A percentile compares a stretch with the other conserved stretches of the same genome.
These are phyloP conservation scores for Lumnitzera littorea DNA, from an alignment of 345 rosid species.

Conservation along the genomic window DNA sequence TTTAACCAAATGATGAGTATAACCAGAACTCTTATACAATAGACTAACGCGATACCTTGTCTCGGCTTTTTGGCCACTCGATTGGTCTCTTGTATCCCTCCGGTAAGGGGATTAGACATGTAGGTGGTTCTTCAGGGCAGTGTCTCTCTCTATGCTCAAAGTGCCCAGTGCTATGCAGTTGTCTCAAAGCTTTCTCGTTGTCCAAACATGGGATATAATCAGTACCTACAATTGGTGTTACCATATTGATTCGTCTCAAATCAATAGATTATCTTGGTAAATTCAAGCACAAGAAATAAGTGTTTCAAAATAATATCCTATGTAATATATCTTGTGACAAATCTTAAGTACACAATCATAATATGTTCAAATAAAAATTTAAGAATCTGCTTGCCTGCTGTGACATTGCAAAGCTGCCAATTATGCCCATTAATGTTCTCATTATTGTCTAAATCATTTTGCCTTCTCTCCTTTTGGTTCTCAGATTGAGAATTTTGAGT, in stretches of 20 bases:
- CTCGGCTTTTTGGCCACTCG: slow-evolving; percentile 80
- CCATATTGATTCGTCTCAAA: no score
- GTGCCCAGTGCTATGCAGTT: slow-evolving; percentile 47
- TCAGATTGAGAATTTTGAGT: slow-evolving; percentile 68
- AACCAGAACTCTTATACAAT: neutral
- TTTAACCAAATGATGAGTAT: no score
- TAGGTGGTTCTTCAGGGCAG: slow-evolving; percentile 77
- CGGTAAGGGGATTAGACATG: slow-evolving; percentile 65
- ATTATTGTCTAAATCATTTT: slow-evolving; percentile 21
- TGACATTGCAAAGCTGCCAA: slow-evolving; percentile 77
- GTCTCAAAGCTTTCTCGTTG: slow-evolving; percentile 59
- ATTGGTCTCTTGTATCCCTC: slow-evolving; percentile 63
- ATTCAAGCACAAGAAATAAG: no score
- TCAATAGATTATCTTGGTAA: no score
- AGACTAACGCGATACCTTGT: slow-evolving; percentile 41
- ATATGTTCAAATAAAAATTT: no score
- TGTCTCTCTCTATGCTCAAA: slow-evolving; percentile 92
- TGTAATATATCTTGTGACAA: no score
- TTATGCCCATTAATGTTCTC: slow-evolving; percentile 27
- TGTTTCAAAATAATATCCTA: no score
- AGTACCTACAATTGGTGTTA: slow-evolving; percentile 13
- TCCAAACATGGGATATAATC: slow-evolving; percentile 97
- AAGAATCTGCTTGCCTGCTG: slow-evolving; percentile 23
- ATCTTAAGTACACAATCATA: no score
- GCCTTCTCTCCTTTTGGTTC: slow-evolving; percentile 65